Conservation (phyloP, 2,329 filamentous ascomycete species). For the Trichoderma guizhouense region DNA sequence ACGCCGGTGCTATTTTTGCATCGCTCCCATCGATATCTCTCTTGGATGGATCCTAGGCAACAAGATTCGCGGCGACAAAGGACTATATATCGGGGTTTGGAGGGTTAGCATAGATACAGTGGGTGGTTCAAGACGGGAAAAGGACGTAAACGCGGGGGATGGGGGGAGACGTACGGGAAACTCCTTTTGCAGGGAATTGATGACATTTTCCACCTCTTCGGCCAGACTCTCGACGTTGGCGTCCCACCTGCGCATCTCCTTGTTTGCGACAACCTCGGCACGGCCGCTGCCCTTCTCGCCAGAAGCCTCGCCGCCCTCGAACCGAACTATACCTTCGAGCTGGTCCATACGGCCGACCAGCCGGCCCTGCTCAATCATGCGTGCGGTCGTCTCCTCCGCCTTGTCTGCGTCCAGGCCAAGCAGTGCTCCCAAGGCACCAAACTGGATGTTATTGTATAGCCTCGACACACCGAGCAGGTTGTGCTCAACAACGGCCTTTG, state of each 20-base stretch:
- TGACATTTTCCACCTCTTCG: constrained; percentile 85
- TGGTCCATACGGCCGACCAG: constrained; percentile 90
- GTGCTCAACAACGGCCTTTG: constrained; percentile 92
- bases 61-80: constrained; percentile 54
- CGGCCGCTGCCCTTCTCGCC: constrained; percentile 66
- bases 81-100: constrained; percentile 36
- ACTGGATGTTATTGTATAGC: constrained; percentile 73
- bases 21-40: background rate
- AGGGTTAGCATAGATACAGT: constrained; percentile 7
- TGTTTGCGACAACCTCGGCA: constrained; percentile 60
- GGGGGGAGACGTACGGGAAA: constrained; percentile 57
- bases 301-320: constrained; percentile 70
- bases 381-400: constrained; percentile 86
- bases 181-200: constrained; percentile 73
- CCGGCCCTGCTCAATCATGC: constrained; percentile 94
- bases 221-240: constrained; percentile 79
- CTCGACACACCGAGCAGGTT: constrained; percentile 84
- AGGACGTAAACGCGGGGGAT: background rate
- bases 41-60: constrained; percentile 29
- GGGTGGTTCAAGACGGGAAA: too few species aligned
- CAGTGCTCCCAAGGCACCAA: constrained; percentile 71
- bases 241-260: constrained; percentile 83
- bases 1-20: background rate
- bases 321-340: constrained; percentile 83
- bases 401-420: constrained; percentile 75